These are phyloP conservation scores for Lachnellula suecica DNA, from an alignment of 2,329 filamentous ascomycete species.

Conservation along the genomic window DNA sequence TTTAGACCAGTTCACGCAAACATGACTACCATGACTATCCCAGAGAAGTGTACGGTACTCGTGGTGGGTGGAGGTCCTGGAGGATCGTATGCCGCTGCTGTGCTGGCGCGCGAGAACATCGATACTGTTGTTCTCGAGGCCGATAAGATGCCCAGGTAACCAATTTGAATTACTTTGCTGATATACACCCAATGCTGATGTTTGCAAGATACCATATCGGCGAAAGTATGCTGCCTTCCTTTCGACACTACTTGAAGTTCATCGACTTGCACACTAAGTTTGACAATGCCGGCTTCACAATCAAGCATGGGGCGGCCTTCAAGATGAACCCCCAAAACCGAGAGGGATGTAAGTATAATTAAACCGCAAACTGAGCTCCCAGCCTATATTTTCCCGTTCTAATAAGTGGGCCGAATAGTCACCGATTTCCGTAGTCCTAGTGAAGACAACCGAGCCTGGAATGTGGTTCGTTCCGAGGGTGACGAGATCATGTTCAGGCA, in stretches of 20 bases:
- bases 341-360: not conserved
- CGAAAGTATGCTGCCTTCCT: slow-evolving; percentile 36
- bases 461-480: slow-evolving; percentile 45
- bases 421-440: slow-evolving; percentile 42
- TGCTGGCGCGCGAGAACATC: slow-evolving; percentile 44
- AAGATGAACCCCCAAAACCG: not conserved
- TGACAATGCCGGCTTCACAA: slow-evolving; percentile 25
- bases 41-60: slow-evolving; percentile 20
- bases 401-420: slow-evolving; percentile 24
- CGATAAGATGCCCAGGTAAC: slow-evolving; percentile 41
- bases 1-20: no score
- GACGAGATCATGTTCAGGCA: slow-evolving; percentile 46
- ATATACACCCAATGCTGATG: not conserved
- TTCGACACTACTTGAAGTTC: slow-evolving; percentile 44
- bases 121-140: slow-evolving; percentile 44
- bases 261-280: slow-evolving; percentile 42
- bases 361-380: no score
- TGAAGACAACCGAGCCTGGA: slow-evolving; percentile 43
- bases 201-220: slow-evolving; percentile 36
- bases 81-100: slow-evolving; percentile 44
- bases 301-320: slow-evolving; percentile 2
- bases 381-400: not conserved
- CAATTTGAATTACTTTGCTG: not conserved
- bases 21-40: not conserved
- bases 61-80: slow-evolving; percentile 46